phyloP scores from a whole-genome alignment of 1,284 basidiomycete species.

The Ceratobasidium sp. region DNA sequence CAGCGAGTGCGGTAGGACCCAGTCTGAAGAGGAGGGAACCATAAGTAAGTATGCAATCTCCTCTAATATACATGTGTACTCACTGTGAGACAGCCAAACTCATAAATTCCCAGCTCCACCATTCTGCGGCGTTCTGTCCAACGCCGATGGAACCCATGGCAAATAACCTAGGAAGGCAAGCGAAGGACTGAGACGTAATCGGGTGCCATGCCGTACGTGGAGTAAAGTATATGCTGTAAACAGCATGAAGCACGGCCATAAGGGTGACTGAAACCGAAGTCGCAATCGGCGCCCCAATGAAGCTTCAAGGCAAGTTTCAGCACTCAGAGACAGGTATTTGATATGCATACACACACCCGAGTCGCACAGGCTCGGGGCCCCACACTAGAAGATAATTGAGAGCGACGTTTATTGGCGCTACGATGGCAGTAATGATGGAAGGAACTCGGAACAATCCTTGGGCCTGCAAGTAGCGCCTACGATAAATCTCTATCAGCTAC shows the following conservation, averaged over 20 bases:
- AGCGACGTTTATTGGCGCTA: conserved; percentile 84
- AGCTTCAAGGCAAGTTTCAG: no score
- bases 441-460: conserved; percentile 83
- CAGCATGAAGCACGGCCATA: conserved; percentile 68
- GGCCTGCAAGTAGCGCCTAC: conserved; percentile 39
- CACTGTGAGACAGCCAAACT: conserved; percentile 64
- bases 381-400: conserved; percentile 88
- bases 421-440: conserved; percentile 80
- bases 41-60: no score
- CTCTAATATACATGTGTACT: conserved; percentile 43
- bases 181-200: conserved; percentile 68
- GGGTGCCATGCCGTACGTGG: conserved; percentile 87
- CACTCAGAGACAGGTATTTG: not conserved
- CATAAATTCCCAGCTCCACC: conserved; percentile 91
- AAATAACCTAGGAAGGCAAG: conserved; percentile 71
- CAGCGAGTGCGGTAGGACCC: conserved; percentile 56
- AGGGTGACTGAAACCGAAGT: conserved; percentile 89
- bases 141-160: conserved; percentile 82
- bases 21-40: conserved; percentile 40
- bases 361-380: conserved; percentile 75
- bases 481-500: not conserved
- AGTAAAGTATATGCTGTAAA: conserved; percentile 75
- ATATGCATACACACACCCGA: conserved; percentile 57
- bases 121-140: conserved; percentile 75
- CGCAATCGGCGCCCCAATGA: conserved; percentile 90